These are phyloP conservation scores for Phialophora chinensis DNA, from an alignment of 2,329 filamentous ascomycete species.

Conservation along the genomic window DNA sequence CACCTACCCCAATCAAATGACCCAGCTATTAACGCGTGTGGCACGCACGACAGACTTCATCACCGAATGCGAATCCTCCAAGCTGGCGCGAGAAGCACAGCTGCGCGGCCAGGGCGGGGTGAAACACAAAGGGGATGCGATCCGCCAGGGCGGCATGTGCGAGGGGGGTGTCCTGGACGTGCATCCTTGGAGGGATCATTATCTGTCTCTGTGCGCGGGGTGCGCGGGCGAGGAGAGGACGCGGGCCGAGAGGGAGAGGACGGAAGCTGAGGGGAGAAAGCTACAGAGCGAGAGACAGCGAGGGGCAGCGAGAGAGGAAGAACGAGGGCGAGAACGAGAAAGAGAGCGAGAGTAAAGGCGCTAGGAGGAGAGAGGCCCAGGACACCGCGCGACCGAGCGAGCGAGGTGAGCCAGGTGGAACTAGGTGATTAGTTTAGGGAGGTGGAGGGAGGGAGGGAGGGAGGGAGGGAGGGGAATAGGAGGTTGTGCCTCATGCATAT, in stretches of 20 bases:
- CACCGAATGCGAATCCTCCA: background rate
- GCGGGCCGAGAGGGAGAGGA: background rate
- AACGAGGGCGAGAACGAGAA: too few relatives aligned
- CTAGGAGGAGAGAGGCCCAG: too few relatives aligned
- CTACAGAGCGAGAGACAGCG: background rate
- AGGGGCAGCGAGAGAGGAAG: too few relatives aligned
- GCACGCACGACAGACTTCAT: background rate
- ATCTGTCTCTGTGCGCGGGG: background rate
- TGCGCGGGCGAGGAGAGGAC: background rate
- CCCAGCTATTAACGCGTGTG: too few relatives aligned
- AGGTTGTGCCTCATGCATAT: too few relatives aligned
- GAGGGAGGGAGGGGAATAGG: too few relatives aligned
- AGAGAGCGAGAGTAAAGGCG: too few relatives aligned
- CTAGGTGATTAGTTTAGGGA: too few relatives aligned
- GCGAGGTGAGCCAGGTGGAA: too few relatives aligned
- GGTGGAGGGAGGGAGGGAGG: too few relatives aligned
- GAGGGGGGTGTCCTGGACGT: background rate
- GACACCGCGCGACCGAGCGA: too few relatives aligned
- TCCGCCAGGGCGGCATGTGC: background rate
- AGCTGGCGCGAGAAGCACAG: background rate
- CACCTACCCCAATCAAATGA: too few relatives aligned
- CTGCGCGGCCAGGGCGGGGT: background rate
- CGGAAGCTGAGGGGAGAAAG: background rate
- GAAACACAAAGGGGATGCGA: background rate
- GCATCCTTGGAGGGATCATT: background rate